A percentile compares a stretch with the other conserved stretches of the same genome.
These are phyloP conservation scores for Lactarius pseudohatsudake DNA, from an alignment of 768 basidiomycete species.

Conservation along the genomic window DNA sequence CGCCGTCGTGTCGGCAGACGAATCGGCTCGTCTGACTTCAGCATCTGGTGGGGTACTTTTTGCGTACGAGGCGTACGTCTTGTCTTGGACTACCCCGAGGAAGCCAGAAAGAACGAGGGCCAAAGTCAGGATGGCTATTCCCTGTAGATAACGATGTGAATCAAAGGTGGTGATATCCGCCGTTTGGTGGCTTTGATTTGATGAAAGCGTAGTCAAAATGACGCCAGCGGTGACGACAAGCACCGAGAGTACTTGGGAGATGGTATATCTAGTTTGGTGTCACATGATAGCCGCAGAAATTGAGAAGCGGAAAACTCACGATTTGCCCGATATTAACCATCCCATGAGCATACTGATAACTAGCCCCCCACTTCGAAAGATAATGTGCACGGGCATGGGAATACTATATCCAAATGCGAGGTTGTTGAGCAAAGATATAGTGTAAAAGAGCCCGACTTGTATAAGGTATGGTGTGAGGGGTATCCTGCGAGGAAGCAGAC, in stretches of 20 bases:
- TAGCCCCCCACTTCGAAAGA: constrained; percentile 87
- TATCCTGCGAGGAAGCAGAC: constrained; percentile 61
- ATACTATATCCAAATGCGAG: constrained; percentile 84
- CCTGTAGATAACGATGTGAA: constrained; percentile 55
- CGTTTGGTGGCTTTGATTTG: constrained; percentile 34
- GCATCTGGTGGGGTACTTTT: background rate
- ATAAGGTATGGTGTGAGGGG: constrained; percentile 71
- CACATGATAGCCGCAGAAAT: constrained; percentile 21
- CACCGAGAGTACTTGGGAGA: constrained; percentile 68
- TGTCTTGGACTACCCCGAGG: constrained; percentile 83
- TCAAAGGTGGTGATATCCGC: constrained; percentile 17
- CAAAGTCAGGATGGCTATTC: constrained; percentile 69
- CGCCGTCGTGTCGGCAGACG: constrained; percentile 11
- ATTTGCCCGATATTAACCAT: constrained; percentile 61
- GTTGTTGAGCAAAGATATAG: constrained; percentile 83
- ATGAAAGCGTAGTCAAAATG: constrained; percentile 76
- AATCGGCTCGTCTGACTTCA: constrained; percentile 23
- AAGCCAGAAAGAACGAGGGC: constrained; percentile 80
- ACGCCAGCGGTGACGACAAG: constrained; percentile 81
- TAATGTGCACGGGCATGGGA: constrained; percentile 92
- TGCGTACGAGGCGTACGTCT: constrained; percentile 60
- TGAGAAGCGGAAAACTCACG: constrained; percentile 41
- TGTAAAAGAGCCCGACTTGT: constrained; percentile 81
- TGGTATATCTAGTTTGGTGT: constrained; percentile 50
- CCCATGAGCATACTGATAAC: constrained; percentile 83